Evolutionary conservation across 1,284 basidiomycete genomes (phyloP), one percentile per base, ranked within the genome.

Genomic region (Apiotrichum montevideense): DNA sequence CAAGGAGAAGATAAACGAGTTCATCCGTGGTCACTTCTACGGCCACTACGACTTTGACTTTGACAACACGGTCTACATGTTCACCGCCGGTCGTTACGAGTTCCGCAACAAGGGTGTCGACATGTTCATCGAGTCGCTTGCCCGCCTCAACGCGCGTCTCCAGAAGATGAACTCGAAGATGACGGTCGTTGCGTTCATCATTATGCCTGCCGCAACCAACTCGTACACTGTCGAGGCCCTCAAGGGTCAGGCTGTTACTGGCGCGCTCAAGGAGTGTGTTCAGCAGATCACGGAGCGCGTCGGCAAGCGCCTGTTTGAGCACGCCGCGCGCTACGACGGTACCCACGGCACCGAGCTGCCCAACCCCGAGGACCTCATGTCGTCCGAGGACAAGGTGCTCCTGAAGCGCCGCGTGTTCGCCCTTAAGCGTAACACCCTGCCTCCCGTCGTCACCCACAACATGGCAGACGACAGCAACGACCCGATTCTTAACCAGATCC

Each of bases 21-120:
- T 98, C 65, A 84, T 97, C 55, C 84, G 92, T 55, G 95, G 95
- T 11, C 95, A 98, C 76, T 98, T 98, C 79, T 98, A 98, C 75
- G 94, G 95, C 9, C 89, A 96, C 74, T 94, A 90, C 76, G 88
- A 96, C 76, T 96, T 95, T 73, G 90, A 95, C 75, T 81, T 93
- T 47, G 92, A 98, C 46, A 95, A 97, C 77, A 98, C 94, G 2
- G 81, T 98, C 61, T 98, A 98, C 79, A 86, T 97, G 83, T 98
- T 98, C 80, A 98, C 92, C 13, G 95, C 95, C n/a, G 95, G 95
- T 48, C 85, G 95, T 50, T 98, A 98, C 78, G 95, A 98, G 77
- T 98, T 96, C 78, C 84, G 95, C 47, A 98, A 98, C 82, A 98
- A 98, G 81, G 95, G 95, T 66, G 92, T 97, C 45, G 95, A 98